Evolutionary conservation across 2,329 filamentous ascomycete species (phyloP), one percentile per base, ranked within the genome.

Genomic region (Aureobasidium sp.): DNA sequence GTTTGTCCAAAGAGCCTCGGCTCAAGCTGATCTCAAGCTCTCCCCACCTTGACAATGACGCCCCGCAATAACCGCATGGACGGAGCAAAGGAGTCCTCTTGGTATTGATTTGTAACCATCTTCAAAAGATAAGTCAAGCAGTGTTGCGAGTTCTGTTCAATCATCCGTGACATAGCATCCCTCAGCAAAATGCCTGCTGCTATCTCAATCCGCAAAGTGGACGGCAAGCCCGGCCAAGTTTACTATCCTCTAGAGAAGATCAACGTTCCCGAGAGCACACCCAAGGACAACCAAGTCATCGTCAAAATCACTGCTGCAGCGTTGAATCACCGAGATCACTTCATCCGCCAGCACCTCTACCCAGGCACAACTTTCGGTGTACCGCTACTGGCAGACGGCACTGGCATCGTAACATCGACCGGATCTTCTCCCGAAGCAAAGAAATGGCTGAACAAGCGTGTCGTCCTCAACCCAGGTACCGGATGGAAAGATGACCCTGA

Each of bases 281-380:
- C 87, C 16, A 79, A 70, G 41, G 66, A 67, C 57, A 70, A 79
- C 65, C 82, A 97, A 73, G 79, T 96, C 66, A 79, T 95, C 7
- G 78, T 97, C 65, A 85, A 84, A 69, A 79, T 97, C 70, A 82
- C 83, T 39, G 89, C 91, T 57, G 89, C 87, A 1, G 88, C 93
- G 15, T 85, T 97, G 55, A 97, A 97, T 79, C 94, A 97, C 78
- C 89, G 92, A 69, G 94, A 97, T 74, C 85, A 96, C 67, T 97
- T 97, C 78, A 89, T 96, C 75, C 89, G 93, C 60, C 91, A 94
- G 74, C 88, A 92, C 71, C 85, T 96, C 44, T 97, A 97, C 78
- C 93, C 93, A 0, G 88, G 84, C 67, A 88, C 91, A 59, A 87
- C 88, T 13, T 96, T 96, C 74, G 81, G 83, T 63, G 80, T 86